phyloP scores from a whole-genome alignment of 2,329 filamentous ascomycete species.

The Colletotrichum eleusines region DNA sequence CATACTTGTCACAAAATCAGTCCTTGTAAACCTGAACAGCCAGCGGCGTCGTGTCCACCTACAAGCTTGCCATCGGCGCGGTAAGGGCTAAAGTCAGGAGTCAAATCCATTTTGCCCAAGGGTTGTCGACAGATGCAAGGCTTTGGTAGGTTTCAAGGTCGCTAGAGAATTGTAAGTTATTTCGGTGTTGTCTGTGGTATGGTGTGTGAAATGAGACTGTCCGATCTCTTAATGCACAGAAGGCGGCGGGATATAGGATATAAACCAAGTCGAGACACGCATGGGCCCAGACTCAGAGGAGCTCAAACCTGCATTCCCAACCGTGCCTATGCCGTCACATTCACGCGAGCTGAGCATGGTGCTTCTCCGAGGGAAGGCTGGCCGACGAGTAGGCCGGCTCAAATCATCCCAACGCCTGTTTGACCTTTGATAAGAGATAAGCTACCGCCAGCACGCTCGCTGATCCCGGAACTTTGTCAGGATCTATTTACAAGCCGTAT shows the following conservation, averaged over 20 bases:
- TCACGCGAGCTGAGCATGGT: conserved; percentile 29
- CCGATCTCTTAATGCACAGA: neutral
- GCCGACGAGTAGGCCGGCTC: conserved; percentile 1
- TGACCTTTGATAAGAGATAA: conserved; percentile 32
- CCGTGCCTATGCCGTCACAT: conserved; percentile 36
- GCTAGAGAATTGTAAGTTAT: neutral
- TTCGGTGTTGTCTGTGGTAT: too few relatives aligned
- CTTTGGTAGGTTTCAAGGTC: neutral
- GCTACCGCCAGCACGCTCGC: neutral
- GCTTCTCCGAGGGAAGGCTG: conserved; percentile 41
- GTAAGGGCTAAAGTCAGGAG: conserved; percentile 68
- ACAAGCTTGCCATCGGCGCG: conserved; percentile 68
- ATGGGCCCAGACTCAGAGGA: neutral
- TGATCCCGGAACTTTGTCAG: neutral
- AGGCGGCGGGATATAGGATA: neutral
- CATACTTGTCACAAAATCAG: conserved; percentile 59
- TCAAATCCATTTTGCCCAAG: conserved; percentile 46
- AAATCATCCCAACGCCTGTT: conserved; percentile 8
- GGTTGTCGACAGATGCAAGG: neutral
- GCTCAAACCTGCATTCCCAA: conserved; percentile 16
- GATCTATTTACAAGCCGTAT: neutral
- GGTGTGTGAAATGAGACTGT: neutral
- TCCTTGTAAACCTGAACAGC: neutral
- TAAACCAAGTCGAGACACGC: conserved; percentile 10
- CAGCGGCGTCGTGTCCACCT: conserved; percentile 43